Base-by-base conservation (phyloP, 164 flowering plant genomes). In the Sextonia rubra region DNA sequence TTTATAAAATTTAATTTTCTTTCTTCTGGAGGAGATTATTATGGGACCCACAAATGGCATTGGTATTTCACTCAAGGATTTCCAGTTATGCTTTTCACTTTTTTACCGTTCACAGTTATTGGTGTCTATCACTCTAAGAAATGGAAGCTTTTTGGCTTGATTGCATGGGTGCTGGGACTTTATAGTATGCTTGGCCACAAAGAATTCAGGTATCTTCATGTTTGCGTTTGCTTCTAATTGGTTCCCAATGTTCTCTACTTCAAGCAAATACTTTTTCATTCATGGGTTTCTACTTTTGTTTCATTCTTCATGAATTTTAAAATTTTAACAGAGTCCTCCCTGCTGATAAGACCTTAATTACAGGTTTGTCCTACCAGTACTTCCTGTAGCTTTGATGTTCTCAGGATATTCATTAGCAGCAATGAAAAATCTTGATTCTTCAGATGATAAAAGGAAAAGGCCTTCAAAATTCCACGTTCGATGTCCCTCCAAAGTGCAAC, bases 281-380 rank as follows among this genome's bases (percentile, higher is more conserved):
- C 14, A 18, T 37, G 27, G 17, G n/a, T 52, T 37, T 15, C 25
- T 63, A 22, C 7, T n/a, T 49, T 74, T 73, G 15, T 9, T 69
- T 76, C 61, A 62, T 74, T 15, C 27, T 12, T 22, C 15, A 70
- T 70, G 49, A 29, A 60, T 60, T 61, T 37, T 37, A 47, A 74
- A 17, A 63, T 61, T 18, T 49, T 66, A 23, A 64, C 61, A 20
- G 8, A 37, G 44, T 37, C 44, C 11, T 37, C 17, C 69, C 58
- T 58, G 74, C 77, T 78, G 70, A 73, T 74, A 75, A 72, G 29
- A 63, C 32, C 61, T 67, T 74, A 71, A 12, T 73, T 74, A 37
- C 87, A 94, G 99, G 90, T 95, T 93, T 87, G 94, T 95, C 73
- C 81, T 93, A 69, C 98, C 97, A 64, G 93, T 90, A 77, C 97